Evolutionary conservation across 2,329 filamentous ascomycete genomes (phyloP).

Genomic region (Apiospora phragmitis): DNA sequence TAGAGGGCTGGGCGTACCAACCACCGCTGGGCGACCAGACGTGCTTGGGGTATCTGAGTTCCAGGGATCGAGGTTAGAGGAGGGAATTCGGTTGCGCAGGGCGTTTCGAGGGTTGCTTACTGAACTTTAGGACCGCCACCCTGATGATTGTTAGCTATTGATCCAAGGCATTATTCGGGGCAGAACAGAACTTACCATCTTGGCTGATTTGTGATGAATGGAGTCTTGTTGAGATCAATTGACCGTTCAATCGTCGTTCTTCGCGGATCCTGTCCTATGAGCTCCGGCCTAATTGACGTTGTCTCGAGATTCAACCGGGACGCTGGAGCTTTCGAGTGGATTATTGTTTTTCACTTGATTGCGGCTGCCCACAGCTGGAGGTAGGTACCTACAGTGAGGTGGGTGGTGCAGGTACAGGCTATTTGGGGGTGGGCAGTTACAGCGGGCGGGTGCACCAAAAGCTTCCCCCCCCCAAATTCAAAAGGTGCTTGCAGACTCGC

Average conservation of each 20-base stretch:
- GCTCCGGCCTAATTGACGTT: constrained; percentile 10
- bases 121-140: constrained; percentile 73
- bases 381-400: neutral
- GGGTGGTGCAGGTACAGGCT: neutral
- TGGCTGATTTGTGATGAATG: constrained; percentile 37
- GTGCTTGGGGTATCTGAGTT: constrained; percentile 89
- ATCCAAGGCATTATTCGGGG: neutral
- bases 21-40: constrained; percentile 98
- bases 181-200: constrained; percentile 53
- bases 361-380: neutral
- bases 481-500: neutral
- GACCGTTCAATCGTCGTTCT: constrained; percentile 21
- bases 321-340: constrained; percentile 8
- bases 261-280: constrained; percentile 11
- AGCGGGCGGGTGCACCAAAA: neutral
- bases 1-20: constrained; percentile 93
- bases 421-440: neutral
- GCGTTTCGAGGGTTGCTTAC: constrained; percentile 40
- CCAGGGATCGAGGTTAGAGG: constrained; percentile 19
- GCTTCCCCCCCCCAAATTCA: too few relatives aligned
- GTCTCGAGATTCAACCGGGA: neutral
- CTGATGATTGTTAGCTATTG: constrained; percentile 48
- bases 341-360: constrained; percentile 8
- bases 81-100: constrained; percentile 13
- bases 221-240: constrained; percentile 32